phyloP scores from a whole-genome alignment of 495 filamentous ascomycete genomes.

The Neurospora sp. region DNA sequence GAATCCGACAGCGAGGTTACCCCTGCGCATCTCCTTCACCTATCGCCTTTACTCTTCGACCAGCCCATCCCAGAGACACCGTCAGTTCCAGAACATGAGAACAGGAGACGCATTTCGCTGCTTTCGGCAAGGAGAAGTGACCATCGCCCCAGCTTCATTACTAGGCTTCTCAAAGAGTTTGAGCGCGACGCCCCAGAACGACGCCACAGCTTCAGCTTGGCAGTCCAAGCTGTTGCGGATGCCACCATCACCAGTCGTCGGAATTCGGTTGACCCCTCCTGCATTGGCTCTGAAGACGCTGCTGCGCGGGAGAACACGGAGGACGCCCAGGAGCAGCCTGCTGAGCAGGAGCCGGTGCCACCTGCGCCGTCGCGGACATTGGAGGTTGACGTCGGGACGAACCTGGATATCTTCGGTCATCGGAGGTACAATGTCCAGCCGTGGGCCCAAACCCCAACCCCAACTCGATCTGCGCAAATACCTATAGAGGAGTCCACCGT shows the following conservation, averaged over 20 bases:
- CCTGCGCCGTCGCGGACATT: background rate
- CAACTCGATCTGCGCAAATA: background rate
- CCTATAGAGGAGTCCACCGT: background rate
- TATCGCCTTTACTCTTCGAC: conserved; percentile 21
- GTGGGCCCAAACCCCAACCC: background rate
- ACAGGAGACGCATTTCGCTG: conserved; percentile 17
- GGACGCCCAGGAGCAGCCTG: background rate
- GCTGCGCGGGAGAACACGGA: background rate
- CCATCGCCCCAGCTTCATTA: conserved; percentile 10
- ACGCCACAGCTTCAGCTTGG: conserved; percentile 19
- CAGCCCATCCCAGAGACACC: conserved; percentile 11
- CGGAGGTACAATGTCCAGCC: background rate
- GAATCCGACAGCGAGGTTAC: background rate
- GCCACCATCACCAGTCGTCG: background rate
- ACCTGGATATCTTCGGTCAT: conserved; percentile 21
- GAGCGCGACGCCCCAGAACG: conserved; percentile 10
- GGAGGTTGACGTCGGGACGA: conserved; percentile 20
- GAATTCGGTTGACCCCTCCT: background rate
- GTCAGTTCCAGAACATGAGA: conserved; percentile 16
- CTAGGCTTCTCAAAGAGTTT: conserved; percentile 9
- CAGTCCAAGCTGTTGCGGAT: background rate
- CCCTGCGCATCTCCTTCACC: background rate
- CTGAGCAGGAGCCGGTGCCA: background rate
- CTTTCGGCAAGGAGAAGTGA: conserved; percentile 19
- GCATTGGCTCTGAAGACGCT: background rate